Percentiles rank a stretch among this genome's conserved stretches.
phyloP scores from a whole-genome alignment of 139 green algal species.

The Asterochloris erici region DNA sequence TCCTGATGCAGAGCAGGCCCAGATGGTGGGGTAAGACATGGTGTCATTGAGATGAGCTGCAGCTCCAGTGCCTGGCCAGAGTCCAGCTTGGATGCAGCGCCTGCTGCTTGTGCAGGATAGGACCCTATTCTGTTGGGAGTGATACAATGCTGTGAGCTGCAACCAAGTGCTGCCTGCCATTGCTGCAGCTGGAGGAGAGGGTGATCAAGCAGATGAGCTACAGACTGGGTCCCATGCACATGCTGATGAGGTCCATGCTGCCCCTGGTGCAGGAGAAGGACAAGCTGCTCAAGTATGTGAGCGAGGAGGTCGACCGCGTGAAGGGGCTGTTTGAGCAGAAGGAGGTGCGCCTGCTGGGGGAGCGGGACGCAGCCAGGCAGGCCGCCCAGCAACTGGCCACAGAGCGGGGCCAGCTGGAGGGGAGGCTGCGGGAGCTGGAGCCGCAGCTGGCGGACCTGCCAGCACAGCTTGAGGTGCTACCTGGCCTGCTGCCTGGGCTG shows the following conservation, averaged over 20 bases:
- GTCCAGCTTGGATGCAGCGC: too few relatives aligned
- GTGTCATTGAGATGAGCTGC: too few relatives aligned
- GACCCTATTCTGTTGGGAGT: too few relatives aligned
- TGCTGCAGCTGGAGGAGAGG: not conserved
- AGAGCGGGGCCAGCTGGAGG: slow-evolving; percentile 16
- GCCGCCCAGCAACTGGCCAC: slow-evolving; percentile 25
- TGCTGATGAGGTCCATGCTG: not conserved
- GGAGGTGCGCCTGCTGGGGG: slow-evolving; percentile 22
- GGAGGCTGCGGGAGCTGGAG: not conserved
- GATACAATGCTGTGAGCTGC: too few relatives aligned
- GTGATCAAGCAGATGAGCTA: not conserved
- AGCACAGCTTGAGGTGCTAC: not conserved
- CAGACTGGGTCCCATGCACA: not conserved
- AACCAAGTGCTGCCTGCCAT: too few relatives aligned
- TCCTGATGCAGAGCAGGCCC: too few relatives aligned
- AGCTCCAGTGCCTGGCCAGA: too few relatives aligned
- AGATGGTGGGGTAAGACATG: too few relatives aligned
- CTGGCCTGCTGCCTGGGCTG: not conserved
- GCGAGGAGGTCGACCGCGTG: slow-evolving; percentile 47
- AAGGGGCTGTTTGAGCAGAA: slow-evolving; percentile 49
- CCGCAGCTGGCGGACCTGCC: slow-evolving; percentile 11
- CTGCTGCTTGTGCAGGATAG: too few relatives aligned
- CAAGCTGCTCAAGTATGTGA: slow-evolving; percentile 36
- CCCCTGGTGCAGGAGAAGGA: slow-evolving; percentile 26
- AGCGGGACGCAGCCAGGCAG: slow-evolving; percentile 21